These are phyloP conservation scores for Ensete ventricosum DNA, from an alignment of 176 grass and related monocot species.

Conservation along the genomic window DNA sequence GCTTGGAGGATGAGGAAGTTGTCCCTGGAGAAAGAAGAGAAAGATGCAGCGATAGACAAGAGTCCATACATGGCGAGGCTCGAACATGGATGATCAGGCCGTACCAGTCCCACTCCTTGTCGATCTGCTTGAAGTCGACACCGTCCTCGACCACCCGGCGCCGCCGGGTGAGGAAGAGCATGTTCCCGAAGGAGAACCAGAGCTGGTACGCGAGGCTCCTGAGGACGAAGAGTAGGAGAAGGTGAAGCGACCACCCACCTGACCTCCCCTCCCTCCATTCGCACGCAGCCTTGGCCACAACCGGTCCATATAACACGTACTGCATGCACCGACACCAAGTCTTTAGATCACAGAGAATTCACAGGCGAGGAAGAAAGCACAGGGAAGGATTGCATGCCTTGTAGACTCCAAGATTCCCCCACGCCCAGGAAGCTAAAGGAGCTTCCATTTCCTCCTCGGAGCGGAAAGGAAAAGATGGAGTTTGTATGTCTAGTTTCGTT, in stretches of 20 bases:
- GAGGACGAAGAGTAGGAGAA: constrained; percentile 3
- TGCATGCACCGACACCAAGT: not conserved
- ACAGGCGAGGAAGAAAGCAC: too few species aligned
- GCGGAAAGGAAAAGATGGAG: not conserved
- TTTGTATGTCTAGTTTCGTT: too few species aligned
- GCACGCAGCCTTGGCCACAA: not conserved
- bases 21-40: constrained; percentile 40
- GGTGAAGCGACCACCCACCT: not conserved
- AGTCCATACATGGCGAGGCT: not conserved
- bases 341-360: too few species aligned
- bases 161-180: constrained; percentile 10
- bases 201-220: constrained; percentile 4
- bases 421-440: constrained; percentile 4
- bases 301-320: not conserved
- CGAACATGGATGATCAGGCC: too few species aligned
- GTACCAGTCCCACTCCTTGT: constrained; percentile 5
- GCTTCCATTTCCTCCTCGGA: not conserved
- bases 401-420: not conserved
- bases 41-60: not conserved
- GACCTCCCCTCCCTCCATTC: not conserved
- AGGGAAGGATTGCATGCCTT: not conserved
- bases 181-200: not conserved
- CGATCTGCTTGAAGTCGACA: constrained; percentile 8
- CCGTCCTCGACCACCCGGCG: not conserved
- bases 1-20: constrained; percentile 77